Evolutionary conservation across 805 yeast species (phyloP), one percentile per base, ranked within the genome.

Genomic region (Candida awuae): DNA sequence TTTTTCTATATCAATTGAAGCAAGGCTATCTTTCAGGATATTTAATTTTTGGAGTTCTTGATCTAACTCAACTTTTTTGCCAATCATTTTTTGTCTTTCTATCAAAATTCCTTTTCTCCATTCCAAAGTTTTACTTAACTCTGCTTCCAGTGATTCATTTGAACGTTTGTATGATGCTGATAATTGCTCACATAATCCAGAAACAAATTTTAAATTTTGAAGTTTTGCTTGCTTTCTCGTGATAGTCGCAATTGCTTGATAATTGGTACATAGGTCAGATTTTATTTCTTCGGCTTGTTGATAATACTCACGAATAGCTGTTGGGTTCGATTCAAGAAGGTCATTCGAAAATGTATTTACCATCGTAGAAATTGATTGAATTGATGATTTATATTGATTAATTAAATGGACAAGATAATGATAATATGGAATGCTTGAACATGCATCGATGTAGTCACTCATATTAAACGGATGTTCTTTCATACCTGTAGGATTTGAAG

Each of bases 181-280:
- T n/a, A 58, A 39, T 21, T 58, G 60, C 16, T 53, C 54, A 17
- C 52, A 38, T 5, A 57, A 44, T 20, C 52, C 51, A 9, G 47
- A 49, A 40, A 57, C 45, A 38, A 55, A 58, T 20, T 50, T 45
- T 33, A 53, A 37, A 34, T 55, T 57, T 18, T 58, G 61, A 32
- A 49, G 52, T 31, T 52, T 55, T 3, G 63, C 53, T 34, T 51
- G 55, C 25, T 52, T 52, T 31, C 61, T 46, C 1, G 61, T 55
- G 31, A 50, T 50, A 30, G 54, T 50, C 18, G 61, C 61, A 42
- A 59, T 40, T 1, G 62, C 54, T 35, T 58, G 62, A 34, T 56
- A 58, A 26, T 51, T 55, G 10, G 51, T 50, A 14, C 51, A 52
- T 28, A 58, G 35, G 35, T 54, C 59, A 12, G 37, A 37, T 32